Conservation (phyloP, 805 yeast genomes). For the Lipomyces yamanashiensis region DNA sequence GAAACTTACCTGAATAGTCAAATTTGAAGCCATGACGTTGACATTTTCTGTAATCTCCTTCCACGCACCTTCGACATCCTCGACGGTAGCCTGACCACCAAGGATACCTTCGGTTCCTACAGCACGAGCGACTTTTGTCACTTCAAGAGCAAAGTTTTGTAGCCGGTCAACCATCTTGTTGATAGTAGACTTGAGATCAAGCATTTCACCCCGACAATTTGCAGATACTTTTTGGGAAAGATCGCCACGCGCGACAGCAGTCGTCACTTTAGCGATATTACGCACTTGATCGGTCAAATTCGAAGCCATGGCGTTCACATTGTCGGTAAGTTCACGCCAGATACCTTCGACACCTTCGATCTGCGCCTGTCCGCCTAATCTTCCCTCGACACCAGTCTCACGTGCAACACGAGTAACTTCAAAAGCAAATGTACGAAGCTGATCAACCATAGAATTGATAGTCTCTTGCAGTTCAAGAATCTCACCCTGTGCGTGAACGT, state of each 20-base stretch:
- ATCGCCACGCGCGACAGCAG: slow-evolving; percentile 86
- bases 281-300: slow-evolving; percentile 87
- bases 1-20: slow-evolving; percentile 64
- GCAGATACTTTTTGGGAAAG: slow-evolving; percentile 81
- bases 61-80: slow-evolving; percentile 86
- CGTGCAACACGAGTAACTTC: slow-evolving; percentile 87
- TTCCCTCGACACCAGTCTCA: slow-evolving; percentile 88
- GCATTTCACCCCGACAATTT: slow-evolving; percentile 80
- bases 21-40: slow-evolving; percentile 84
- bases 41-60: slow-evolving; percentile 81
- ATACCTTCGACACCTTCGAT: slow-evolving; percentile 81
- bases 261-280: slow-evolving; percentile 83
- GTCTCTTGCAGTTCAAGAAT: slow-evolving; percentile 83
- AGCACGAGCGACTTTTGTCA: slow-evolving; percentile 81
- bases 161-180: slow-evolving; percentile 88
- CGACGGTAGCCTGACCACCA: slow-evolving; percentile 86
- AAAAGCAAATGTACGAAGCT: slow-evolving; percentile 77
- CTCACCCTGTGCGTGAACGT: slow-evolving; percentile 91
- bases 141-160: slow-evolving; percentile 81
- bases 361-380: slow-evolving; percentile 85
- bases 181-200: slow-evolving; percentile 80
- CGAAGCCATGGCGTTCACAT: slow-evolving; percentile 87
- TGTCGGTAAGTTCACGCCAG: slow-evolving; percentile 86
- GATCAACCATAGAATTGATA: slow-evolving; percentile 87
- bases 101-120: slow-evolving; percentile 88